Conservation (phyloP, 2,329 filamentous ascomycete genomes). For the Microascus cirrosus region DNA sequence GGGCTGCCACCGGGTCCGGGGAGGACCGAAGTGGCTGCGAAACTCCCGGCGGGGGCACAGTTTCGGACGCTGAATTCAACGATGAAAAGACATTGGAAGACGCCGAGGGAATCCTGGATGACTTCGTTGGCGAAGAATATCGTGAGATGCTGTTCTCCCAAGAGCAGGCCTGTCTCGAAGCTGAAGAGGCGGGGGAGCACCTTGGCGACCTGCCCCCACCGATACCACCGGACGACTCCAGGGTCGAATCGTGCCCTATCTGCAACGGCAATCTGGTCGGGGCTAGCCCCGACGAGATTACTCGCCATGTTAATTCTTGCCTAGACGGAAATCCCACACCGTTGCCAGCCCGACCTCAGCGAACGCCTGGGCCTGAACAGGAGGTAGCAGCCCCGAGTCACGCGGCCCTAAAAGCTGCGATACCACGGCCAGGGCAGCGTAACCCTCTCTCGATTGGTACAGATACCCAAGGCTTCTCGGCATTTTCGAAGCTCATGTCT, state of each 20-base stretch:
- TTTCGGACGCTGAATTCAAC: background rate
- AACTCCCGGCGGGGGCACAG: background rate
- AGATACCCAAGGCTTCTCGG: conserved; percentile 39
- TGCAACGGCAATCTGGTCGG: conserved; percentile 57
- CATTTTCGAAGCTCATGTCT: conserved; percentile 90
- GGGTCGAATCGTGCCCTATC: conserved; percentile 55
- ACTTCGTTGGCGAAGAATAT: conserved; percentile 51
- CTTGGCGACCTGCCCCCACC: conserved; percentile 16
- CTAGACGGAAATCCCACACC: conserved; percentile 70
- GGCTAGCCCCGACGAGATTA: conserved; percentile 54
- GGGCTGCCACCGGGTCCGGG: background rate
- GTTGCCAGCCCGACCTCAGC: conserved; percentile 23
- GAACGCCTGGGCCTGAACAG: background rate
- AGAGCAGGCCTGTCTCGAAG: conserved; percentile 59
- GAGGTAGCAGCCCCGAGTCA: background rate
- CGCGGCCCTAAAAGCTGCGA: conserved; percentile 44
- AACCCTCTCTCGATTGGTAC: conserved; percentile 58
- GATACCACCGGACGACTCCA: conserved; percentile 18
- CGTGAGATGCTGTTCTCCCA: conserved; percentile 61
- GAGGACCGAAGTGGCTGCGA: background rate
- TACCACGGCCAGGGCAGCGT: conserved; percentile 68
- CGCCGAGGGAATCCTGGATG: conserved; percentile 24
- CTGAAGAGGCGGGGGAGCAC: conserved; percentile 36
- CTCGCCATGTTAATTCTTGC: conserved; percentile 84
- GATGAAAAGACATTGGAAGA: background rate